Evolutionary conservation across 148 eudicot genomes (phyloP).

Genomic region (Oxyria digyna): DNA sequence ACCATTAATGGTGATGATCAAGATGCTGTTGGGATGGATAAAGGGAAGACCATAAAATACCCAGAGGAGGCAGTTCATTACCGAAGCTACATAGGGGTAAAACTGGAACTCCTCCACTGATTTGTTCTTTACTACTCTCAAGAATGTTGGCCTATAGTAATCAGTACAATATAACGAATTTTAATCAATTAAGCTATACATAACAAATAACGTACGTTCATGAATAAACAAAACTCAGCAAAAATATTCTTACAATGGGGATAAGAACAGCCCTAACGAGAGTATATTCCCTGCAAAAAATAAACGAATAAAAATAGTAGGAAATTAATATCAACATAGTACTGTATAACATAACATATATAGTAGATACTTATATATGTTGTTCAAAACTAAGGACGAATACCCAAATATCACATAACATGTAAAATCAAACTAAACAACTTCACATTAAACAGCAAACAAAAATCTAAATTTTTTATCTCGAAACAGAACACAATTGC

Average conservation of each 20-base stretch:
- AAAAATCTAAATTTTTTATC: too few species aligned
- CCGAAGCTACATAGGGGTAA: conserved; percentile 40
- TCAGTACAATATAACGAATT: too few species aligned
- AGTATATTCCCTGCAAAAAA: conserved; percentile 1
- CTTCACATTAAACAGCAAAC: too few species aligned
- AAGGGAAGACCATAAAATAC: conserved; percentile 19
- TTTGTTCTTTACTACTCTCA: background rate
- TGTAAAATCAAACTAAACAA: too few species aligned
- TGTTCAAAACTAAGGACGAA: too few species aligned
- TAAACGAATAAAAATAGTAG: background rate
- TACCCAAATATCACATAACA: too few species aligned
- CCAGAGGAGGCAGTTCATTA: conserved; percentile 31
- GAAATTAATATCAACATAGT: background rate
- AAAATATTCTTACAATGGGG: background rate
- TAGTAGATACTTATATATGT: too few species aligned
- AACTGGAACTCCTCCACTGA: conserved; percentile 42
- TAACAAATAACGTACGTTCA: too few species aligned
- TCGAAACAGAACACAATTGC: too few species aligned
- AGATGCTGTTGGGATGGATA: conserved; percentile 49
- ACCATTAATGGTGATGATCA: conserved; percentile 54
- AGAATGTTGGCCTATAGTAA: background rate
- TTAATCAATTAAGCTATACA: too few species aligned
- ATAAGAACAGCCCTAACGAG: background rate
- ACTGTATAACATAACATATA: too few species aligned
- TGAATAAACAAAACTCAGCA: too few species aligned